Percentiles rank a stretch among this genome's conserved stretches.
phyloP scores from a whole-genome alignment of 75 land plant genomes.

The Cunninghamia lanceolata region DNA sequence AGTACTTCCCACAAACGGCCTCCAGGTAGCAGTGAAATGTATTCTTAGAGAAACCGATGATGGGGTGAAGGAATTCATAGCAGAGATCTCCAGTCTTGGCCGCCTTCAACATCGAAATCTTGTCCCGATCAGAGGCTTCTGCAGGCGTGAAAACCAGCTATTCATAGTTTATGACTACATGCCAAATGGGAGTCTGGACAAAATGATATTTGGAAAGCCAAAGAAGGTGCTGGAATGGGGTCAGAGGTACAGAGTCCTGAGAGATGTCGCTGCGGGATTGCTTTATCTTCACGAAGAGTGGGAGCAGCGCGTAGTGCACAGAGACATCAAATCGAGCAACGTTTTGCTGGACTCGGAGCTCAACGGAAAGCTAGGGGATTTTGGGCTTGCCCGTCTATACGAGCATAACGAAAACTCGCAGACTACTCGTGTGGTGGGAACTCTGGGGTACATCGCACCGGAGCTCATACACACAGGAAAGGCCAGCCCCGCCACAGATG shows the following conservation, averaged over 20 bases:
- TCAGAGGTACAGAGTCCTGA: constrained; percentile 36
- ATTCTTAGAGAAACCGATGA: constrained; percentile 45
- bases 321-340: constrained; percentile 4
- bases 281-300: constrained; percentile 22
- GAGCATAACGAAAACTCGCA: not conserved
- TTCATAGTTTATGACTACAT: constrained; percentile 51
- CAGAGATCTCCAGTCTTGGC: constrained; percentile 56
- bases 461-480: constrained; percentile 22
- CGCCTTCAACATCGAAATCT: constrained; percentile 64
- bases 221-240: constrained; percentile 21
- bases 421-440: constrained; percentile 19
- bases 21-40: constrained; percentile 49
- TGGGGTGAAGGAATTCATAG: constrained; percentile 61
- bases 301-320: constrained; percentile 10
- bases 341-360: constrained; percentile 16
- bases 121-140: constrained; percentile 56
- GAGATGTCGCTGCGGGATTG: constrained; percentile 40
- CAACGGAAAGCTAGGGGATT: constrained; percentile 28
- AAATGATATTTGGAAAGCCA: constrained; percentile 29
- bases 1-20: constrained; percentile 8
- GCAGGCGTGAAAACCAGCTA: constrained; percentile 29
- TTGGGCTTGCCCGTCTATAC: constrained; percentile 18
- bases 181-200: constrained; percentile 55
- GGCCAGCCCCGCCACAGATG: constrained; percentile 13
- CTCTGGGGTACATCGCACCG: constrained; percentile 10